Evolutionary conservation across 1,284 basidiomycete genomes (phyloP).

Genomic region (Ganoderma leucocontextum): DNA sequence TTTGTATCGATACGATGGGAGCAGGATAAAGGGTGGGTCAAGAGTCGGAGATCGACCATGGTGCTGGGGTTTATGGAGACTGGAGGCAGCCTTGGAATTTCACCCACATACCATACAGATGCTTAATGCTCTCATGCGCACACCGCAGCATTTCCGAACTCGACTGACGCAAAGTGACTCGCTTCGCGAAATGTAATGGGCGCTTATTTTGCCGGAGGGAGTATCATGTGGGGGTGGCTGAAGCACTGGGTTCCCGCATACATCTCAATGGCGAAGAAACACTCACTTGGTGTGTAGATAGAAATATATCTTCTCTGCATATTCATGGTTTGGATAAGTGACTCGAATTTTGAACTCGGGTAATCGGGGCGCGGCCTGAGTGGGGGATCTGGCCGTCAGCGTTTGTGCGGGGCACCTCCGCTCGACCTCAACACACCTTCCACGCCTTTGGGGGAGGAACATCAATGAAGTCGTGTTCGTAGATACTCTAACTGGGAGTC

Average conservation of each 20-base stretch:
- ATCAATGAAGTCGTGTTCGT: conserved; percentile 76
- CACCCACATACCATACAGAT: neutral
- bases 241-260: neutral
- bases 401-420: conserved; percentile 8
- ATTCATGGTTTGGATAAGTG: conserved; percentile 62
- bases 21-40: neutral
- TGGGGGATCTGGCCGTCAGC: conserved; percentile 28
- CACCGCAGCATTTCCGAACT: neutral
- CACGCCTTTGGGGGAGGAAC: conserved; percentile 79
- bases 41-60: neutral
- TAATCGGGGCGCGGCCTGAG: conserved; percentile 68
- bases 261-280: neutral
- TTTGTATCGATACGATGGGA: neutral
- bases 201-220: conserved; percentile 9
- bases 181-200: conserved; percentile 8
- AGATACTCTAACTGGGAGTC: conserved; percentile 59
- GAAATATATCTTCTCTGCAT: conserved; percentile 65
- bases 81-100: neutral
- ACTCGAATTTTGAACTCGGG: conserved; percentile 80
- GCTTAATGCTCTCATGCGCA: neutral
- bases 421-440: conserved; percentile 62
- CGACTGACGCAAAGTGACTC: neutral
- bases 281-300: conserved; percentile 74
- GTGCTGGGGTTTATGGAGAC: neutral
- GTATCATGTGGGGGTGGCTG: neutral